phyloP scores from a whole-genome alignment of 2,329 filamentous ascomycete genomes.

The Colletotrichum sp. region DNA sequence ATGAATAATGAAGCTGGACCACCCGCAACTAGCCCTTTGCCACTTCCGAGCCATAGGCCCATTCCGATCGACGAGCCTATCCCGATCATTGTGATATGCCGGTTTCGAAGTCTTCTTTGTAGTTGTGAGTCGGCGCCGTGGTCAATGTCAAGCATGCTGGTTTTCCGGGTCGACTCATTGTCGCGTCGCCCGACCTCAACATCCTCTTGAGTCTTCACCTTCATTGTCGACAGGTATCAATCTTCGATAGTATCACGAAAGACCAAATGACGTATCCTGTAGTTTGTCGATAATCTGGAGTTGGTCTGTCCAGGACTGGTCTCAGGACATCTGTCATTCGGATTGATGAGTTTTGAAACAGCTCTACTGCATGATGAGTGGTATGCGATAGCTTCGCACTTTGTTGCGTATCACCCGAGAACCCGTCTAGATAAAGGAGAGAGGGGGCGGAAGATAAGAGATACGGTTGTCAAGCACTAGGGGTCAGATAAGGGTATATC shows the following conservation, averaged over 20 bases:
- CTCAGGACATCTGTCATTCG: not conserved
- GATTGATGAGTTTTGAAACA: not conserved
- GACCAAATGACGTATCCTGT: not conserved
- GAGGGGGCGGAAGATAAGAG: not conserved
- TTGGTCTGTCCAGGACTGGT: not conserved
- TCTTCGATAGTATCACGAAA: not conserved
- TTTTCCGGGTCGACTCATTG: not conserved
- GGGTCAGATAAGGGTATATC: not conserved
- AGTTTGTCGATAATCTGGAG: not conserved
- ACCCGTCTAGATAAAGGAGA: not conserved
- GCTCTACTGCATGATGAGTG: not conserved
- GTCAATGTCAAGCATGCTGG: not conserved
- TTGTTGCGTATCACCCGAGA: not conserved
- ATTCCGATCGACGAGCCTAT: slow-evolving; percentile 48
- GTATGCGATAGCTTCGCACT: not conserved
- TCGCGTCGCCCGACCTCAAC: not conserved
- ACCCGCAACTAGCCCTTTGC: slow-evolving; percentile 40
- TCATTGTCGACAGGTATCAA: not conserved
- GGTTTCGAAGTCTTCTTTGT: slow-evolving; percentile 41
- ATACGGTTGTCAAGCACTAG: not conserved
- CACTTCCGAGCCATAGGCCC: slow-evolving; percentile 49
- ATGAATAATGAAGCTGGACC: slow-evolving; percentile 49
- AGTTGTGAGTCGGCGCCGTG: slow-evolving; percentile 28
- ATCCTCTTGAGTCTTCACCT: not conserved
- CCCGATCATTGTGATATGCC: slow-evolving; percentile 60